Percentiles rank a stretch among this genome's conserved stretches.
Evolutionary conservation across 2,329 filamentous ascomycete species (phyloP).

Genomic region (Xylaria multiplex): DNA sequence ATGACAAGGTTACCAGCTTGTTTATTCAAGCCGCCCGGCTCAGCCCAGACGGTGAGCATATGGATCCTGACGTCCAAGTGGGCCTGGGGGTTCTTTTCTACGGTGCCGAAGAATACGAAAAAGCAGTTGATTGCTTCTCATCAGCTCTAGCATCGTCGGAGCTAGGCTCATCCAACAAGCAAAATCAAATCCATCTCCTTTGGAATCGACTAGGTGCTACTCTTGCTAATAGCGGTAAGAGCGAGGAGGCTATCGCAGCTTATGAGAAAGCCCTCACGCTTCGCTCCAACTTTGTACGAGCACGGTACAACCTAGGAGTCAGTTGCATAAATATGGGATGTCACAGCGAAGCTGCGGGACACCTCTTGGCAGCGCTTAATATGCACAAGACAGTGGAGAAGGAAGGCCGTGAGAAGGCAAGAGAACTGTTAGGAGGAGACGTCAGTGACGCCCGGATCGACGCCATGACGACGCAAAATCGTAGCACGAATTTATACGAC

Average conservation of each 20-base stretch:
- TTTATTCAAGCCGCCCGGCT: constrained; percentile 95
- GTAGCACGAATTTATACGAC: constrained; percentile 96
- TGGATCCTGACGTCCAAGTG: constrained; percentile 98
- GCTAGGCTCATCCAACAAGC: constrained; percentile 82
- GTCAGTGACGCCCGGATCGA: constrained; percentile 78
- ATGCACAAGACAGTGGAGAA: constrained; percentile 96
- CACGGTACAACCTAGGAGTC: constrained; percentile 95
- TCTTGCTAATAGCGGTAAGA: constrained; percentile 91
- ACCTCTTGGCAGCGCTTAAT: constrained; percentile 87
- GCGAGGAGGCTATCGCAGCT: constrained; percentile 94
- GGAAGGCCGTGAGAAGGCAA: constrained; percentile 82
- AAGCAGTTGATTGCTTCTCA: constrained; percentile 98
- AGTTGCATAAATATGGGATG: constrained; percentile 98
- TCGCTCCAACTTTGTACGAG: constrained; percentile 95
- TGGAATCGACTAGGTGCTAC: constrained; percentile 98
- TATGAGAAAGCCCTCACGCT: constrained; percentile 92
- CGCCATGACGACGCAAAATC: constrained; percentile 91
- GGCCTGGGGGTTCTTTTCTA: constrained; percentile 97
- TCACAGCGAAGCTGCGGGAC: constrained; percentile 90
- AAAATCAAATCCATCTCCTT: constrained; percentile 87
- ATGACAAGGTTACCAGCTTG: constrained; percentile 87
- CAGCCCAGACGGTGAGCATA: constrained; percentile 89
- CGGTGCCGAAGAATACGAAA: constrained; percentile 96
- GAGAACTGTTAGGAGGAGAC: constrained; percentile 77
- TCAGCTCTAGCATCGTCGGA: constrained; percentile 88